phyloP scores from a whole-genome alignment of 805 yeast genomes.

The Wickerhamomyces bovis region DNA sequence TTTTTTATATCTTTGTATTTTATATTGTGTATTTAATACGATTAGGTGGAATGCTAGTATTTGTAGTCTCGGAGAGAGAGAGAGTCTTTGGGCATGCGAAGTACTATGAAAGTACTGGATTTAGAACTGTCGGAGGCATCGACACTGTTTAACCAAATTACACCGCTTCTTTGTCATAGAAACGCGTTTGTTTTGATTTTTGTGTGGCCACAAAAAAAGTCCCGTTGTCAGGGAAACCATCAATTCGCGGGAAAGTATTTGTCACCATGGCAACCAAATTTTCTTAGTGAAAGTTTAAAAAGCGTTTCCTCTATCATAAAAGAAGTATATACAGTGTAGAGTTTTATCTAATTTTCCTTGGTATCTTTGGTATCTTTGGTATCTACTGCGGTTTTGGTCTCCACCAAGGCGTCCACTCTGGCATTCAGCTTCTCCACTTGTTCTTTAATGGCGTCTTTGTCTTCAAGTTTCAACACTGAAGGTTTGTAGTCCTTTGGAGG shows the following conservation, averaged over 20 bases:
- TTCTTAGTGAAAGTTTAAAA: too few relatives aligned
- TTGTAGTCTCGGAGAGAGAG: neutral
- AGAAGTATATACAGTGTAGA: neutral
- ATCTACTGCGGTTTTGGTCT: neutral
- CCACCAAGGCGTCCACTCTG: conserved; percentile 5
- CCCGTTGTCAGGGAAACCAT: neutral
- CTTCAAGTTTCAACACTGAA: conserved; percentile 33
- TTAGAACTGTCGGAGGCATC: too few relatives aligned
- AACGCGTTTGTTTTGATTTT: neutral
- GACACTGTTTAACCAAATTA: too few relatives aligned
- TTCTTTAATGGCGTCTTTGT: conserved; percentile 14
- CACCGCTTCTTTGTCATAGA: neutral
- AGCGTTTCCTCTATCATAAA: neutral
- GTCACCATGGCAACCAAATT: neutral
- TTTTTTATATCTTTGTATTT: neutral
- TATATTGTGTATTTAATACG: neutral
- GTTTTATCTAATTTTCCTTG: neutral
- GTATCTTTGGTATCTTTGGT: neutral
- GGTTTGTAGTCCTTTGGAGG: conserved; percentile 45
- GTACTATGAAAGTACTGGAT: too few relatives aligned
- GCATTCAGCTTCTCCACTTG: conserved; percentile 4
- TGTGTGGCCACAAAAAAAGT: neutral
- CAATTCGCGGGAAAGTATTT: neutral
- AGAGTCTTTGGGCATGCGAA: too few relatives aligned
- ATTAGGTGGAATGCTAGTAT: neutral